Evolutionary conservation across 805 yeast species (phyloP), one percentile per base, ranked within the genome.

Genomic region (Candida hispaniensis): DNA sequence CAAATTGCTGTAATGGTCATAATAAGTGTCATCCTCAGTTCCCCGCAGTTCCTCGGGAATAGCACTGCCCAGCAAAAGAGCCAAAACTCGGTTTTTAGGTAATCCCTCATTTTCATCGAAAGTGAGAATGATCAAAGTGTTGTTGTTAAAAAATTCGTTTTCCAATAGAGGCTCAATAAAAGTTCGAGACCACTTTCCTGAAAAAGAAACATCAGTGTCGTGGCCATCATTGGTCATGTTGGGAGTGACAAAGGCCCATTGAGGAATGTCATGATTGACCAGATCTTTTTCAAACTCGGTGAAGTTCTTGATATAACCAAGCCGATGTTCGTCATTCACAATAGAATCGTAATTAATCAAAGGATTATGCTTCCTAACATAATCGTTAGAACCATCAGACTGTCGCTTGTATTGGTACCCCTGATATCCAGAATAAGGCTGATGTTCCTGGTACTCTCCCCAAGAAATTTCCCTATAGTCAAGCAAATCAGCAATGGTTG

Each of bases 191-290:
- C 73, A 69, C 34, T 45, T 40, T 23, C 68, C 67, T 14, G 72
- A 63, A 32, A 60, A 56, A 38, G 57, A 59, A 38, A 69, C 60
- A 45, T 59, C 64, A 25, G 66, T 45, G 51, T 64, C 70, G 42
- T 69, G 69, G 28, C 71, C 74, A 49, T 69, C 72, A 52, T 66
- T 58, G 40, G 68, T 55, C 66, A 66, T 61, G 56, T 68, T 67
- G 39, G 74, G 73, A 26, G 73, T 68, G 50, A 69, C 60, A 56
- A 67, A 59, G 43, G 58, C 44, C 67, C 68, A 69, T 58, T 69
- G 73, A 26, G 73, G 73, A 44, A 67, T 55, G 32, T 51, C 46
- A 43, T 63, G 48, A 45, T 54, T 48, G 20, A 47, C 49, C 40
- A 64, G 47, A 46, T 68, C 73, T 24, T 45, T 43, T 41, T 61